These are phyloP conservation scores for Neocatenulostroma microsporum DNA, from an alignment of 2,329 filamentous ascomycete genomes.

Conservation along the genomic window DNA sequence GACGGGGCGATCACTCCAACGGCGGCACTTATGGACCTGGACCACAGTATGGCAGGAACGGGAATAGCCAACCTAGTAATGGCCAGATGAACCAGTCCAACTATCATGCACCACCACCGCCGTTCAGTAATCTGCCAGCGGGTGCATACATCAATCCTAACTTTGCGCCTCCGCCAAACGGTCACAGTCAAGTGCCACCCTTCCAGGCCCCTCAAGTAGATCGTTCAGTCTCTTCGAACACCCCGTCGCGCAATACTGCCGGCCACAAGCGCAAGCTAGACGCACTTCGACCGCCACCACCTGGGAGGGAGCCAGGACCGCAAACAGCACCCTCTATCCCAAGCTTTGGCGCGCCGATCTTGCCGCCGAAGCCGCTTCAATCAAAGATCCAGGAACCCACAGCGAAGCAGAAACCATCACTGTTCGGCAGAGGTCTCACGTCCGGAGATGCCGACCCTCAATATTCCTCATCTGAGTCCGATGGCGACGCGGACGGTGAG, in stretches of 20 bases:
- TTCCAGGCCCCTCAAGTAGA: no score
- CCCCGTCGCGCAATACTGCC: constrained; percentile 13
- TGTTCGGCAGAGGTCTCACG: constrained; percentile 62
- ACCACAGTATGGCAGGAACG: no score
- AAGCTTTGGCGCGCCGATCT: constrained; percentile 23
- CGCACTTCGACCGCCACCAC: constrained; percentile 18
- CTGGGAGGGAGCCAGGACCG: constrained; percentile 11
- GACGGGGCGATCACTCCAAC: not conserved
- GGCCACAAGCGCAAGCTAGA: constrained; percentile 30
- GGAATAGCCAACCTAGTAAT: constrained; percentile 4
- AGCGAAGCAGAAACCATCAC: constrained; percentile 8
- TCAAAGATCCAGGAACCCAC: not conserved
- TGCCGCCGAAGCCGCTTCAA: constrained; percentile 9
- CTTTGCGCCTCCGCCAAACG: constrained; percentile 11
- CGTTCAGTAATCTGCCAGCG: constrained; percentile 13
- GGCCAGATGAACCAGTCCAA: constrained; percentile 1
- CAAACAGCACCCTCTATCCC: constrained; percentile 26
- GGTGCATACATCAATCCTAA: constrained; percentile 27
- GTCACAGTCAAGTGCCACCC: no score
- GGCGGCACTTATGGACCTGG: no score
- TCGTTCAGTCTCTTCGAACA: no score
- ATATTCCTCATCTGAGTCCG: constrained; percentile 23
- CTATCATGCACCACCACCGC: constrained; percentile 3
- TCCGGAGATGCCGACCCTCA: constrained; percentile 32
- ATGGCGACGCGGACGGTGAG: constrained; percentile 48